Evolutionary conservation across 2,329 filamentous ascomycete species (phyloP), one percentile per base, ranked within the genome.

Genomic region (Fusarium subglutinans): DNA sequence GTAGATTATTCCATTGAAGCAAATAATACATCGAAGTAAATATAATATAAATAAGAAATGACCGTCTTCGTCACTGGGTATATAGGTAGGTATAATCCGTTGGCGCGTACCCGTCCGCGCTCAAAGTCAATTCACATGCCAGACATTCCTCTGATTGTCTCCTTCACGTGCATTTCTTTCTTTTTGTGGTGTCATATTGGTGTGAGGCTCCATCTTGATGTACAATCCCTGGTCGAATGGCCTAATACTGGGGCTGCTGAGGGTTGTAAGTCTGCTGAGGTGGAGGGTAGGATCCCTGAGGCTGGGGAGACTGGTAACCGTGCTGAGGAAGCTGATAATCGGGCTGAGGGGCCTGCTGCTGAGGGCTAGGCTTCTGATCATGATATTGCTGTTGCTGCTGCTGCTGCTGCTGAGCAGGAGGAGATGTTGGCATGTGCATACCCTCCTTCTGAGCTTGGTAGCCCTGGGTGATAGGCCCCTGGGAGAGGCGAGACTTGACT

Each of bases 371-470:
- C 48, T 63, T 69, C 30, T 69, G 66, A 15, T 53, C 54, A n/a
- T 67, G 70, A 5, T 64, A 63, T 35, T 57, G 41, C 54, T 58
- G 54, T 13, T 62, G 59, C 33, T 35, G 33, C 20, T 58, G 54
- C 24, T 62, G 59, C 20, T 35, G 37, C 26, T 60, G 65, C 28
- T 72, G 72, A 26, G 64, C 59, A 28, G 74, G 53, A 51, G 75
- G 65, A 66, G 70, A 69, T 58, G 22, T 65, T 41, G 59, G 81
- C 82, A 84, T 81, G 22, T 77, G 67, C 83, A 85, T 85, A 28
- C 79, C 80, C 63, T 82, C 77, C 72, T 82, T 80, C 65, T 83
- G 78, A 51, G 79, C 63, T 73, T 84, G 82, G 66, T 85, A 85
- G 38, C 77, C 79, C 69, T 82, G 78, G n/a, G 76, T 80, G 56